Base-by-base conservation (phyloP, 2,329 filamentous ascomycete genomes). In the Trichophyton benhamiae region DNA sequence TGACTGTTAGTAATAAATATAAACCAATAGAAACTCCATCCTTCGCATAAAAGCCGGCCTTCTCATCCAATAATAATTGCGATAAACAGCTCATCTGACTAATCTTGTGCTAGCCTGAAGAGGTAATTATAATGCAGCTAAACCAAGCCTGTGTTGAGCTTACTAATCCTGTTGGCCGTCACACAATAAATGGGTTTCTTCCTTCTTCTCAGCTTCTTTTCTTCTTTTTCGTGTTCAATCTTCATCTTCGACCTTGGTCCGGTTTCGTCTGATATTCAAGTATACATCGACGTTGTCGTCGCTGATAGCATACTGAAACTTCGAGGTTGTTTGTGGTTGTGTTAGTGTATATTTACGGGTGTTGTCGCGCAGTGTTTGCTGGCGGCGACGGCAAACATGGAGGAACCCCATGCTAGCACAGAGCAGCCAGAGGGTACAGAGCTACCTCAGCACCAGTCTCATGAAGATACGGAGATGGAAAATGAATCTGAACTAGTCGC, bases 381-480 rank as follows among this genome's bases (percentile, higher is more conserved):
- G 27, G 27, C 13, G 11, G 33, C 11, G 11, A 38, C 33, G 33
- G 33, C 33, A 13, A n/a, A 55, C n/a, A 55, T 55, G 52, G 52
- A 55, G 52, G 52, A 55, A 36, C 27, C 52, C 15, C 27, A 55
- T 17, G 8, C 52, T 55, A 55, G 52, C 33, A 55, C 52, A 6
- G 25, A 55, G 25, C 52, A 55, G 27, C 52, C 30, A 33, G 25
- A 36, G 15, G 42, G 25, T n/a, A 36, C 6, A 13, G 22, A 58
- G 11, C 55, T 22, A 15, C 22, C 36, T 58, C 55, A 41, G 42
- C n/a, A 36, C 11, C 55, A 38, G 22, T 11, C 46, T 13, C 5
- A 27, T 36, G 57, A 58, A 17, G 63, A 63, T 49, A 49, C 53
- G 13, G 61, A 60, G 38, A 64, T 64, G 59, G 57, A 60, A 27